Percentiles rank a stretch among this genome's conserved stretches.
phyloP scores from a whole-genome alignment of 1,139 yeast genomes.

The Pichia inconspicua region DNA sequence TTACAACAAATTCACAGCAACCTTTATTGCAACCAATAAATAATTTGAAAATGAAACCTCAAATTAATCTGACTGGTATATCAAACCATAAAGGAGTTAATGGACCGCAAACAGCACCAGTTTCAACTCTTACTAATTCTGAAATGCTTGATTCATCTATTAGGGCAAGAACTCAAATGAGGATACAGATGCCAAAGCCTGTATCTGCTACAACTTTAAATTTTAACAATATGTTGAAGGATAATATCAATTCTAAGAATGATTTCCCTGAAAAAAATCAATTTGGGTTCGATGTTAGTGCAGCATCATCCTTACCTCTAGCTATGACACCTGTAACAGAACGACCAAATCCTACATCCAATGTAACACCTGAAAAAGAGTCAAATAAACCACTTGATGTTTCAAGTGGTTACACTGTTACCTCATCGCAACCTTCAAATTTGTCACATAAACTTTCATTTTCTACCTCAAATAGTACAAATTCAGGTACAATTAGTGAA shows the following conservation, averaged over 20 bases:
- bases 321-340: conserved; percentile 78
- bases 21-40: conserved; percentile 59
- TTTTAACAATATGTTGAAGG: conserved; percentile 3
- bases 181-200: conserved; percentile 46
- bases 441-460: background rate
- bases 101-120: conserved; percentile 27
- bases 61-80: conserved; percentile 2
- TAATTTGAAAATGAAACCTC: conserved; percentile 22
- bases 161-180: conserved; percentile 29
- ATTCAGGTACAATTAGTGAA: background rate
- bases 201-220: conserved; percentile 20
- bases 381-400: background rate
- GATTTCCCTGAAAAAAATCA: conserved; percentile 21
- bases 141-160: conserved; percentile 13
- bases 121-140: conserved; percentile 6
- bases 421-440: background rate
- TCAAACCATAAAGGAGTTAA: conserved; percentile 5
- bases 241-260: background rate
- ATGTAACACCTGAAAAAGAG: conserved; percentile 10
- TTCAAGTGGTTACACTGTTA: background rate
- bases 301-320: conserved; percentile 52
- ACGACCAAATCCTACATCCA: conserved; percentile 23
- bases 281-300: conserved; percentile 41
- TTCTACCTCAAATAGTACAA: background rate
- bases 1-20: conserved; percentile 31